phyloP scores from a whole-genome alignment of 805 yeast species.

The Wickerhamomyces xylosicus region DNA sequence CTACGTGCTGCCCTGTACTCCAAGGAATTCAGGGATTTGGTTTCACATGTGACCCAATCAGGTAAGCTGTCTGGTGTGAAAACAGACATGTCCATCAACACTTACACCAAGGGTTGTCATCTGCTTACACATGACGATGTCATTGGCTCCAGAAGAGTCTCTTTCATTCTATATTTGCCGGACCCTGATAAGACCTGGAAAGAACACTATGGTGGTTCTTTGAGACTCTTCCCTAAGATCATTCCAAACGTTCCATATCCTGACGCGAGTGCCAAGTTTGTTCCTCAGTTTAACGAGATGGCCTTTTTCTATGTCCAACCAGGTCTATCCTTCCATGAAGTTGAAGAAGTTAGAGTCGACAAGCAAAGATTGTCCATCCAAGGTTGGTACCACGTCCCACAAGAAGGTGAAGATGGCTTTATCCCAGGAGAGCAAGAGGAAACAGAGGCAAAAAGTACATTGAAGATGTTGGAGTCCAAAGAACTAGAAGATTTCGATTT shows the following conservation, averaged over 20 bases:
- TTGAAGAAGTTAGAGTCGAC: conserved; percentile 90
- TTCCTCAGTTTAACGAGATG: conserved; percentile 92
- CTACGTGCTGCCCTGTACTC: conserved; percentile 85
- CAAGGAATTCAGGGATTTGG: conserved; percentile 67
- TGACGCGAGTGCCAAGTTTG: conserved; percentile 57
- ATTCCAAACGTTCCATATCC: conserved; percentile 85
- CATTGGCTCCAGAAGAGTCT: conserved; percentile 87
- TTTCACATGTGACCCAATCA: conserved; percentile 70
- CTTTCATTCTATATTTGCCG: conserved; percentile 86
- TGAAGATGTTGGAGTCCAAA: conserved; percentile 69
- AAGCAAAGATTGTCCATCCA: conserved; percentile 87
- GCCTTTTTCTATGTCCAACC: conserved; percentile 96
- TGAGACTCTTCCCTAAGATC: conserved; percentile 77
- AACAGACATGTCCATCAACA: conserved; percentile 87
- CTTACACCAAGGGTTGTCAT: conserved; percentile 90
- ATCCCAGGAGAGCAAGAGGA: conserved; percentile 74
- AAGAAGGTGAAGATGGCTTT: conserved; percentile 80
- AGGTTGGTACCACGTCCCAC: conserved; percentile 99
- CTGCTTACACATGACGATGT: conserved; percentile 94
- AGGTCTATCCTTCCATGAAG: conserved; percentile 94
- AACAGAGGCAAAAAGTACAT: conserved; percentile 63
- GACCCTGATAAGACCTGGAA: conserved; percentile 90
- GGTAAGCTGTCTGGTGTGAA: conserved; percentile 86
- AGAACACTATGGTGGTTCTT: conserved; percentile 86
- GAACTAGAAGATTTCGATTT: conserved; percentile 72